These are phyloP conservation scores for Pleurotus tuoliensis DNA, from an alignment of 768 basidiomycete species.

Conservation along the genomic window DNA sequence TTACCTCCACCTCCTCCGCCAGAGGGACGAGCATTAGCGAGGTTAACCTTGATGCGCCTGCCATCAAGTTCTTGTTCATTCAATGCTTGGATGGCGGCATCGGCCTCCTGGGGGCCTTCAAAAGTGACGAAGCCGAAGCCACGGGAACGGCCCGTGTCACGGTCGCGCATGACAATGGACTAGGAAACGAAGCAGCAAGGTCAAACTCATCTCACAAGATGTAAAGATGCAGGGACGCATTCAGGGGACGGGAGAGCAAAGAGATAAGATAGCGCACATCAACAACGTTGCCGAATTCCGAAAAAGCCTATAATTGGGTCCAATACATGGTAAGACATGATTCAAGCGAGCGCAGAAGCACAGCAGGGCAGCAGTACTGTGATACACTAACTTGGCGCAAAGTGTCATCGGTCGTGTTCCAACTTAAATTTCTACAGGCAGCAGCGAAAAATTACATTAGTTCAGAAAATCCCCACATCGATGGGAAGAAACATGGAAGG, in stretches of 20 bases:
- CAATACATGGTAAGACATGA: slow-evolving; percentile 48
- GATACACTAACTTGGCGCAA: slow-evolving; percentile 78
- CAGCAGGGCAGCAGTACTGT: slow-evolving; percentile 23
- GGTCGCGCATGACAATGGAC: slow-evolving; percentile 98
- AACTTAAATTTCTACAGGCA: slow-evolving; percentile 84
- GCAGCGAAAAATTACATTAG: slow-evolving; percentile 53
- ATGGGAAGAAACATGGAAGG: slow-evolving; percentile 41
- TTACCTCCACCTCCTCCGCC: slow-evolving; percentile 35
- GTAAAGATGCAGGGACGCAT: neutral
- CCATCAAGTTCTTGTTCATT: slow-evolving; percentile 95
- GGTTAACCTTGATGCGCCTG: slow-evolving; percentile 84
- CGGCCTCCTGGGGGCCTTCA: slow-evolving; percentile 57
- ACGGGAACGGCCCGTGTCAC: slow-evolving; percentile 94
- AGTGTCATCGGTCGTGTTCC: slow-evolving; percentile 93
- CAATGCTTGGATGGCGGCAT: slow-evolving; percentile 67
- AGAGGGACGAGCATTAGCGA: slow-evolving; percentile 65
- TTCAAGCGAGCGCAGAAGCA: slow-evolving; percentile 20
- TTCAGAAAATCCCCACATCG: slow-evolving; percentile 43
- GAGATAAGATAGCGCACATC: slow-evolving; percentile 73
- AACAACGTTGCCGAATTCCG: slow-evolving; percentile 72
- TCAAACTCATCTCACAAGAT: slow-evolving; percentile 30
- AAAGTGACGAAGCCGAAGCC: slow-evolving; percentile 97
- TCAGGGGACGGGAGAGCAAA: slow-evolving; percentile 13
- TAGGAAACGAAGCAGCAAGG: slow-evolving; percentile 38
- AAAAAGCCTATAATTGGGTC: slow-evolving; percentile 76